A percentile compares a stretch with the other conserved stretches of the same genome.
phyloP scores from a whole-genome alignment of 2,329 filamentous ascomycete genomes.

The Fusarium sp. region DNA sequence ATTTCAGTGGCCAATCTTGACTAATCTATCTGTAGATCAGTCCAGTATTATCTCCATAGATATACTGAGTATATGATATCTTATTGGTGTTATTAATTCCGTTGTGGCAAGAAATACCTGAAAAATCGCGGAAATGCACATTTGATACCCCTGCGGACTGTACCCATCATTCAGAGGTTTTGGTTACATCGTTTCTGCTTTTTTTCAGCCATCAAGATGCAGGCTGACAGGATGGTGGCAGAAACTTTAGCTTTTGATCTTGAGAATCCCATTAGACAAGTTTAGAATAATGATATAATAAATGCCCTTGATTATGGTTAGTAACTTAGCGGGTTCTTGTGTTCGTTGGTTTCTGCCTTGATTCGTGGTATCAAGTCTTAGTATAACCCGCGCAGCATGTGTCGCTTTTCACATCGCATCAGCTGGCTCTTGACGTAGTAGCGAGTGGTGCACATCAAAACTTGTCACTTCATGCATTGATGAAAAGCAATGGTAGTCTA shows the following conservation, averaged over 20 bases:
- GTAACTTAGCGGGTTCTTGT: neutral
- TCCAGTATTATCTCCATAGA: too few species aligned
- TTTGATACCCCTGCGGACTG: too few species aligned
- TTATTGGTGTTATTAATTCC: too few species aligned
- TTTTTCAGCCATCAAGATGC: conserved; percentile 6
- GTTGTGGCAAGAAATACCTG: too few species aligned
- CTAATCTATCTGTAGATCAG: too few species aligned
- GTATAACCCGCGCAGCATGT: neutral
- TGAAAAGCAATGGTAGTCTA: neutral
- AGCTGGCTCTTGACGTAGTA: neutral
- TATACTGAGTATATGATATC: too few species aligned
- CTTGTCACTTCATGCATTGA: neutral
- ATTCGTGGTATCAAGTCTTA: neutral
- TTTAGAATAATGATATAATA: neutral
- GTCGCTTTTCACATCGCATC: neutral
- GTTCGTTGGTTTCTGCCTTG: neutral
- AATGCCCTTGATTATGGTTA: neutral
- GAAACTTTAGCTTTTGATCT: neutral
- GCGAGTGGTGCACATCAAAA: neutral
- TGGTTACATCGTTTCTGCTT: conserved; percentile 30
- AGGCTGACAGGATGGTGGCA: neutral
- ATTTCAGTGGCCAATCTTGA: too few species aligned
- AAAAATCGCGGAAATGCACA: too few species aligned
- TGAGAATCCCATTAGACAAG: neutral
- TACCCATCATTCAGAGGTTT: conserved; percentile 8